Base-by-base conservation (phyloP, 768 basidiomycete species). In the Tricholoma bakamatsutake region DNA sequence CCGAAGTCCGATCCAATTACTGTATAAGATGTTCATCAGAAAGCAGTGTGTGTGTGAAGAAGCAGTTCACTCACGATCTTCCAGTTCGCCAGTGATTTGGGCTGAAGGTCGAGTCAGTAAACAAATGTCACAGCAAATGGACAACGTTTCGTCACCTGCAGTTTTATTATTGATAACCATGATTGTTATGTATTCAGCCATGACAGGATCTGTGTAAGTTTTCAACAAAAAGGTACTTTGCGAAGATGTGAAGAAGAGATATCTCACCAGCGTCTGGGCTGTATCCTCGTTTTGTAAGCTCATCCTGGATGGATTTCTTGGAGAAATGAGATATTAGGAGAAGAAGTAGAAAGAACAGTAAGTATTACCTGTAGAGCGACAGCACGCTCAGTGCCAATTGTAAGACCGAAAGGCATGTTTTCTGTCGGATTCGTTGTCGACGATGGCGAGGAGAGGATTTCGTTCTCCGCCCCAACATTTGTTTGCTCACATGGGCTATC, bases 161-260 rank as follows among this genome's bases (percentile, higher is more conserved):
- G 87, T 85, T 76, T 94, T 95, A 71, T 90, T 89, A 67, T 95
- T 95, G 61, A 93, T 93, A 47, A 95, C 81, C 93, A 95, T 93
- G 57, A 95, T 95, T 17, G 90, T 92, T 55, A 94, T 92, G 64
- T 93, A 95, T 70, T 95, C 93, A 2, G 92, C 90, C 90, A 94
- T 93, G 62, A 93, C 90, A 12, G 84, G 83, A 70, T 94, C 91
- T 90, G 62, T 4, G 55, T 47, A 18, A n/a, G 3, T 21, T 34
- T n/a, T 52, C 10, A 3, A 52, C 54, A 46, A 46, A 34, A 17
- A 60, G n/a, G 15, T 18, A 27, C 31, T 40, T 45, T 34, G 39
- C 45, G 45, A 17, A 52, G 21, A 39, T 13, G 48, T 40, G 50
- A 52, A 51, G 60, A 56, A 55, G 53, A 52, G 56, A 56, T 66